These are phyloP conservation scores for Proteromonas lacertae DNA, from an alignment of 352 stramenopile species.

Conservation along the genomic window DNA sequence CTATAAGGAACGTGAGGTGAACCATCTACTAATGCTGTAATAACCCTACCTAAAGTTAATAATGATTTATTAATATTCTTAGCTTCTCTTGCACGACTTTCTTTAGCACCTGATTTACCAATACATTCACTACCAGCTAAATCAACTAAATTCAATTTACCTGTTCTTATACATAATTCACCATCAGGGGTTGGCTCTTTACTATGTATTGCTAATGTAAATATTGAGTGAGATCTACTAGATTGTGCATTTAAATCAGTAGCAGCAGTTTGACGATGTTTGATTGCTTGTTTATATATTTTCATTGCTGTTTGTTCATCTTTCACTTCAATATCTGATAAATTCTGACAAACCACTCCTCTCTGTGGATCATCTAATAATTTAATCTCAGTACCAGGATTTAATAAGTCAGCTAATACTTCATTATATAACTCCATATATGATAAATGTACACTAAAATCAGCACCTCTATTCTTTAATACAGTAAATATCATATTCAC, in stretches of 20 bases:
- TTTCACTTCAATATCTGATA: not conserved
- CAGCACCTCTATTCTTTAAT: slow-evolving; percentile 35
- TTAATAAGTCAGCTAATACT: not conserved
- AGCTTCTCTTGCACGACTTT: slow-evolving; percentile 33
- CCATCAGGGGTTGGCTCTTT: not conserved
- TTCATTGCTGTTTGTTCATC: not conserved
- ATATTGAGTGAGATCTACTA: not conserved
- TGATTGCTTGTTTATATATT: not conserved
- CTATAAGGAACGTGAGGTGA: slow-evolving; percentile 46
- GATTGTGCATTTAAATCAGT: not conserved
- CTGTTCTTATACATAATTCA: not conserved
- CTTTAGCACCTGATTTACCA: slow-evolving; percentile 39
- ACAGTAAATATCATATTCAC: slow-evolving; percentile 74
- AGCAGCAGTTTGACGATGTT: not conserved
- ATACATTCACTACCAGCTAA: slow-evolving; percentile 52
- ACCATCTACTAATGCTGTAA: slow-evolving; percentile 8
- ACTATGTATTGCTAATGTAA: not conserved
- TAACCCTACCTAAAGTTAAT: slow-evolving; percentile 4
- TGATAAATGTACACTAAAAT: slow-evolving; percentile 61
- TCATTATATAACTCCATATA: slow-evolving; percentile 68
- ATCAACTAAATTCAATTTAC: slow-evolving; percentile 50
- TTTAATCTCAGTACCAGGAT: not conserved
- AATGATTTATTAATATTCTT: slow-evolving; percentile 15
- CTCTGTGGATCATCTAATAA: not conserved
- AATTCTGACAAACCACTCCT: not conserved